Base-by-base conservation (phyloP, 2,329 filamentous ascomycete species). In the Penicillium sclerotigenum region DNA sequence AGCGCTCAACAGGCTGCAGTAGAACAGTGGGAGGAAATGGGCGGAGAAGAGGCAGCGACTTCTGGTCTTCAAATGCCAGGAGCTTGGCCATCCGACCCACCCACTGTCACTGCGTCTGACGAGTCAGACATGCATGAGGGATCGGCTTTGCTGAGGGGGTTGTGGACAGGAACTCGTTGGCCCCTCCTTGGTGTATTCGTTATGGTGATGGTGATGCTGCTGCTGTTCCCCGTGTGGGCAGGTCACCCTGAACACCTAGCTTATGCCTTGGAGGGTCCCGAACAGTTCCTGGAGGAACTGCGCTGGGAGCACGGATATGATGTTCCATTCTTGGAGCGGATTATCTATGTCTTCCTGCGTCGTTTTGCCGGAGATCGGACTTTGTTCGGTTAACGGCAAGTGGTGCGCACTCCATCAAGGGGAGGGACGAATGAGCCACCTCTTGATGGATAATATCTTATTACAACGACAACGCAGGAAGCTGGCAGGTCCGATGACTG, bases 361-460 rank as follows among this genome's bases (percentile, higher is more conserved):
- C 29, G 34, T 18, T 38, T 49, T 24, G 52, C 45, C n/a, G 45
- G 52, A n/a, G 52, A 54, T n/a, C 52, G 52, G 29, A 28, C 37
- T 9, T 20, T 24, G 28, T 40, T 33, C 22, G 52, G 52, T 54
- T 54, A n/a, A 49, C 1, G 8, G 43, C 28, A 54, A 24, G 36
- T 28, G 37, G 20, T 40, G 8, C 24, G 14, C 41, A 40, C 18
- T 11, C 11, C 26, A 38, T 40, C 43, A n/a, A 41, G 33, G 16
- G 51, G 51, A 53, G 51, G 43, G 51, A 48, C 51, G 51, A 48
- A 41, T 53, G 50, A 7, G 50, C 42, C 50, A 20, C 50, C 41
- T 22, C 48, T 43, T 28, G 48, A 33, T 50, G 26, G 16, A 7
- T 24, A 20, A 40, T 13, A 49, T 13, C 24, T 31, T 29, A 29